A percentile compares a stretch with the other conserved stretches of the same genome.
phyloP scores from a whole-genome alignment of 257 asterid species.

The Datura wrightii region DNA sequence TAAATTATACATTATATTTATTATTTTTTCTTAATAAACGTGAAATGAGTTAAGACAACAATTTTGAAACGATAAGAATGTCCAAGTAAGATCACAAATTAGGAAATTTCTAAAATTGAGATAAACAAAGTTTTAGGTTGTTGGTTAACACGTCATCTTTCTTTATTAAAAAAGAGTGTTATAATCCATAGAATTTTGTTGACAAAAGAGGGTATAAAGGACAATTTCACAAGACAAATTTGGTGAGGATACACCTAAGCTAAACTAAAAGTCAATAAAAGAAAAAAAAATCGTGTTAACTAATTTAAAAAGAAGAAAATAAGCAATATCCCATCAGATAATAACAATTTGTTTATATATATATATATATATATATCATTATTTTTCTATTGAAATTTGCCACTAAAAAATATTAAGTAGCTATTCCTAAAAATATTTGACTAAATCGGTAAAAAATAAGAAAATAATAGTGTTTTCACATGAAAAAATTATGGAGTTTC shows the following conservation, averaged over 20 bases:
- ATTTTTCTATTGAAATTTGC: no score
- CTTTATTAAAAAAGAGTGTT: not conserved
- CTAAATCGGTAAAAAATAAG: no score
- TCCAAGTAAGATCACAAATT: not conserved
- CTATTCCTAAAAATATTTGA: no score
- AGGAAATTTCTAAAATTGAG: not conserved
- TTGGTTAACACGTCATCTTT: not conserved
- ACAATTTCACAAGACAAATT: not conserved
- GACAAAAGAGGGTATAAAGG: not conserved
- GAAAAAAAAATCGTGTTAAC: not conserved
- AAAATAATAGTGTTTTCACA: no score
- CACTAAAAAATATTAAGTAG: no score
- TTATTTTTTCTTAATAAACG: no score
- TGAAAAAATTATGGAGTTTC: no score
- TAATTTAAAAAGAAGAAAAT: not conserved
- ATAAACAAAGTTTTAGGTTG: not conserved
- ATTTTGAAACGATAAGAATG: not conserved
- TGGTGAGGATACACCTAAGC: conserved; percentile 14
- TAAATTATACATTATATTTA: no score
- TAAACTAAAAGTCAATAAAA: conserved; percentile 18
- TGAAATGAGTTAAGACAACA: no score
- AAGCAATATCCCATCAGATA: not conserved
- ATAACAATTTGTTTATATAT: not conserved
- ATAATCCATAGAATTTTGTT: not conserved
- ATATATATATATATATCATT: no score